These are phyloP conservation scores for Solanum sitiens DNA, from an alignment of 257 asterid species.

Conservation along the genomic window DNA sequence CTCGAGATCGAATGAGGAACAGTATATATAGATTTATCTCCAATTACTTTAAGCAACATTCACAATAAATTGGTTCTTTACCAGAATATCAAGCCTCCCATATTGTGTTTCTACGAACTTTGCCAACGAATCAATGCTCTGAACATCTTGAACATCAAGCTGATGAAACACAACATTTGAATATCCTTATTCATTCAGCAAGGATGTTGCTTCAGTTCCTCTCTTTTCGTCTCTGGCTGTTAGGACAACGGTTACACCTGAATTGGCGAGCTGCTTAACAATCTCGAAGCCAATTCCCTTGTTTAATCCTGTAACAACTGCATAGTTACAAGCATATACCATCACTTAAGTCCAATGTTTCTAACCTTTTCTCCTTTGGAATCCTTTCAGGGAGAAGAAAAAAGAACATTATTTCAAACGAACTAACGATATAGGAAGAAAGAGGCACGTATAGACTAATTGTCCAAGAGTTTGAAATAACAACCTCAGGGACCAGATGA, in stretches of 20 bases:
- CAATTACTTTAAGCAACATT: background rate
- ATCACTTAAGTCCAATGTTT: background rate
- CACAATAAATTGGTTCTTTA: background rate
- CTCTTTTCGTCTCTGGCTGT: conserved; percentile 55
- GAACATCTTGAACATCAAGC: conserved; percentile 13
- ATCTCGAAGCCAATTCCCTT: conserved; percentile 72
- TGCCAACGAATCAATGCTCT: too few relatives aligned
- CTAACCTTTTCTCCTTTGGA: background rate
- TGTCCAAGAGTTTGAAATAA: background rate
- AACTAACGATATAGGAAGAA: too few relatives aligned
- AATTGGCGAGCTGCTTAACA: conserved; percentile 52
- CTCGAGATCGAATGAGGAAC: too few relatives aligned
- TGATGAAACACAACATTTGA: conserved; percentile 25
- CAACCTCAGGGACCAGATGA: background rate
- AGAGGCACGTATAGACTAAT: background rate
- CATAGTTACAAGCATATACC: conserved; percentile 27
- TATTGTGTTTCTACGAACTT: too few relatives aligned
- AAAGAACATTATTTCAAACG: background rate
- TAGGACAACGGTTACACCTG: conserved; percentile 49
- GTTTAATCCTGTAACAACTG: conserved; percentile 79
- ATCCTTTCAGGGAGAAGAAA: background rate
- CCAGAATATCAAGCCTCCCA: too few relatives aligned
- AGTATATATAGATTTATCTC: background rate
- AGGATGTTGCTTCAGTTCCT: conserved; percentile 39
- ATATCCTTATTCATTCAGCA: conserved; percentile 45